Conservation (phyloP, 495 filamentous ascomycete genomes). For the Penicillium canariense region DNA sequence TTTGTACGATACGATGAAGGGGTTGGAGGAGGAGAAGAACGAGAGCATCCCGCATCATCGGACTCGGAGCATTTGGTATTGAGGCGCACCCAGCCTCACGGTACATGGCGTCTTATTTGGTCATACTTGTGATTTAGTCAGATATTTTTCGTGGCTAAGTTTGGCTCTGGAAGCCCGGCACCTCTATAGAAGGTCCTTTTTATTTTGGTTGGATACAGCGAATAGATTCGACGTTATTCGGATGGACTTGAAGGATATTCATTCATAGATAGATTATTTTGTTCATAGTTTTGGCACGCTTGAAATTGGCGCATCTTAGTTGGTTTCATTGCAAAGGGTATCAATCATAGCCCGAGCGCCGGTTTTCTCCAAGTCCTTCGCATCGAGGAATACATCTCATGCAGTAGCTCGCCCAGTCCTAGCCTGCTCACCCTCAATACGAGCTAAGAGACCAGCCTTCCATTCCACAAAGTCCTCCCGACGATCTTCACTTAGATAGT, state of each 20-base stretch:
- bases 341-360: slow-evolving; percentile 18
- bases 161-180: slow-evolving; percentile 12
- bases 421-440: slow-evolving; percentile 27
- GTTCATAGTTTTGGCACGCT: not conserved
- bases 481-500: slow-evolving; percentile 72
- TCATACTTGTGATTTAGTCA: not conserved
- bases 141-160: not conserved
- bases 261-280: not conserved
- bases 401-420: slow-evolving; percentile 14
- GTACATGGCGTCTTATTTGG: slow-evolving; percentile 7
- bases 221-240: not conserved
- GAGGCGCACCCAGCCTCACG: slow-evolving; percentile 13
- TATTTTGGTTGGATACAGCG: not conserved
- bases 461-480: slow-evolving; percentile 66
- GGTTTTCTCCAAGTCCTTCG: not conserved
- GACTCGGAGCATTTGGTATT: slow-evolving; percentile 97
- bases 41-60: slow-evolving; percentile 84
- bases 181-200: not conserved
- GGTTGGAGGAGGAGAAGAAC: slow-evolving; percentile 57
- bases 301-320: not conserved
- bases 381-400: slow-evolving; percentile 7
- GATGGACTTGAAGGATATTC: not conserved
- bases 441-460: slow-evolving; percentile 63
- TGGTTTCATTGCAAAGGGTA: slow-evolving; percentile 23
- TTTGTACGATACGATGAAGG: slow-evolving; percentile 90